These are phyloP conservation scores for Ogataea polymorpha DNA, from an alignment of 805 yeast genomes.

Conservation along the genomic window DNA sequence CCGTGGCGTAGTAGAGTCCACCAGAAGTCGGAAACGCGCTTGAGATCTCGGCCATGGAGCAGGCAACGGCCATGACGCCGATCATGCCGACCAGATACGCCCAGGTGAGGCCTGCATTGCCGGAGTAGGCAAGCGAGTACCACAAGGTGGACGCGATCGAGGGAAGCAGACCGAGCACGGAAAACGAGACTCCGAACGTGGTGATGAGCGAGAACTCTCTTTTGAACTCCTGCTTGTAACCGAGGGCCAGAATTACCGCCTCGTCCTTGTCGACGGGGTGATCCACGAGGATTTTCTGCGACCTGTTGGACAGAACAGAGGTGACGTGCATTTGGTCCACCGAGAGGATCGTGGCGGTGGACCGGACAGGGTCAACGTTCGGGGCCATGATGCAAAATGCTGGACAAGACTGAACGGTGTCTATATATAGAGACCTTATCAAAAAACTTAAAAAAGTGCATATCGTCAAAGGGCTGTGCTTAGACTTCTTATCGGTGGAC, in stretches of 20 bases:
- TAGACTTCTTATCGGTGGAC: not conserved
- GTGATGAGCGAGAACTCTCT: conserved; percentile 57
- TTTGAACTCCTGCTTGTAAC: conserved; percentile 61
- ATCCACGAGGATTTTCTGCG: conserved; percentile 36
- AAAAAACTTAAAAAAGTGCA: not conserved
- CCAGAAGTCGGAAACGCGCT: conserved; percentile 63
- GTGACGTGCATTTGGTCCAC: conserved; percentile 28
- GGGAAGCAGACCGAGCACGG: conserved; percentile 61
- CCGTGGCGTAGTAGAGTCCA: conserved; percentile 66
- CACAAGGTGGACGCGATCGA: conserved; percentile 60
- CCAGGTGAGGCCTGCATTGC: conserved; percentile 64
- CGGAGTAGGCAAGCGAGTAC: conserved; percentile 58
- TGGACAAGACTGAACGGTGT: not conserved
- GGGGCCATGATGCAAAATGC: conserved; percentile 1
- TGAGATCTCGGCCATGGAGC: conserved; percentile 60
- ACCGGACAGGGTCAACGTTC: conserved; percentile 19
- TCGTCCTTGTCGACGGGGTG: conserved; percentile 48
- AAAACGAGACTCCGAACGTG: conserved; percentile 60
- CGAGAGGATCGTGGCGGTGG: conserved; percentile 29
- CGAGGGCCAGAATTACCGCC: conserved; percentile 52
- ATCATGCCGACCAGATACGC: conserved; percentile 52
- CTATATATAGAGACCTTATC: not conserved
- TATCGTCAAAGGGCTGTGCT: not conserved
- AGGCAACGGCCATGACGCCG: conserved; percentile 54
- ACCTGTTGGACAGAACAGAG: conserved; percentile 26